Evolutionary conservation across 257 asterid genomes (phyloP).

Genomic region (Przewalskia tangutica): DNA sequence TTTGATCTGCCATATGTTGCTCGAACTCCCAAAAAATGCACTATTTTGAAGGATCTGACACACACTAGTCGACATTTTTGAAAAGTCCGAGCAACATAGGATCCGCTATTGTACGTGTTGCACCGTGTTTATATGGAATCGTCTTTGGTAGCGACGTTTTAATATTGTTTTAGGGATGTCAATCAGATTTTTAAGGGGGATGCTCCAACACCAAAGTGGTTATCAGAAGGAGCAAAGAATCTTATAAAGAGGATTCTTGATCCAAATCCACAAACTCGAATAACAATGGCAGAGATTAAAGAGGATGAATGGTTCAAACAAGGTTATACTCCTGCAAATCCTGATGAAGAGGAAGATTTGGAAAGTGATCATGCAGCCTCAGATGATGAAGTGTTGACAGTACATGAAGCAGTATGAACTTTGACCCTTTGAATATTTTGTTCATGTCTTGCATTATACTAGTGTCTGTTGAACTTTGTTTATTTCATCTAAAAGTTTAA

Average conservation of each 20-base stretch:
- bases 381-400: slow-evolving; percentile 45
- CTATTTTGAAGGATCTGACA: no score
- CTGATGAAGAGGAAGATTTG: slow-evolving; percentile 40
- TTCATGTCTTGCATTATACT: not conserved
- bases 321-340: slow-evolving; percentile 51
- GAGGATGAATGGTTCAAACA: slow-evolving; percentile 80
- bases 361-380: slow-evolving; percentile 30
- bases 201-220: slow-evolving; percentile 80
- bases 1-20: not conserved
- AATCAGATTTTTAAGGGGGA: slow-evolving; percentile 79
- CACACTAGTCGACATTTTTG: no score
- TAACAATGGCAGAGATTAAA: slow-evolving; percentile 62
- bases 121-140: not conserved
- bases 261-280: slow-evolving; percentile 75
- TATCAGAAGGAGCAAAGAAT: slow-evolving; percentile 69
- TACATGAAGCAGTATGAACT: slow-evolving; percentile 35
- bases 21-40: no score
- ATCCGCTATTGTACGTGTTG: not conserved
- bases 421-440: not conserved
- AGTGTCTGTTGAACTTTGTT: not conserved
- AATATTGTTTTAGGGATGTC: not conserved
- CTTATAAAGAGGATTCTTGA: slow-evolving; percentile 81
- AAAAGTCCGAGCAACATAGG: no score
- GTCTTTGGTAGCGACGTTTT: not conserved
- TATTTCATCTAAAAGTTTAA: not conserved